These are phyloP conservation scores for Lyophyllum shimeji DNA, from an alignment of 768 basidiomycete genomes.

Conservation along the genomic window DNA sequence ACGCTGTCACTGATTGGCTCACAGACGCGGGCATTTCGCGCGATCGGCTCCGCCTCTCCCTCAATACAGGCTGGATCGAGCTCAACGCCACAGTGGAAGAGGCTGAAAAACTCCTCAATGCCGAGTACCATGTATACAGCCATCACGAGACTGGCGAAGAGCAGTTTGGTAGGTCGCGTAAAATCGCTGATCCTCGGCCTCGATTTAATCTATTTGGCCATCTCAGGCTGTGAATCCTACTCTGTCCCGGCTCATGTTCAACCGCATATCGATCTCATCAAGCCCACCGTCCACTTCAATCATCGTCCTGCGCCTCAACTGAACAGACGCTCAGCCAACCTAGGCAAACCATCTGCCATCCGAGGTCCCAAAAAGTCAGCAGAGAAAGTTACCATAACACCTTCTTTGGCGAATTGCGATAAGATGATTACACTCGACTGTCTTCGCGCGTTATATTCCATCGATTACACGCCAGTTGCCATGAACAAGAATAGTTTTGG, in stretches of 20 bases:
- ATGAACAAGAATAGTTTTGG: constrained; percentile 27
- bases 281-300: constrained; percentile 44
- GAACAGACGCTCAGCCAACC: constrained; percentile 16
- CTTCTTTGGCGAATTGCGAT: constrained; percentile 21
- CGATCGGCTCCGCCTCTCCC: constrained; percentile 36
- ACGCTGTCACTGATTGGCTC: constrained; percentile 45
- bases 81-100: constrained; percentile 41
- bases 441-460: constrained; percentile 25
- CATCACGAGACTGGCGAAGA: constrained; percentile 36
- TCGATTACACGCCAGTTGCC: constrained; percentile 25
- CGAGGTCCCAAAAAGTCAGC: constrained; percentile 8
- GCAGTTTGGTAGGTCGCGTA: constrained; percentile 36
- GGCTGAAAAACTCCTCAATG: constrained; percentile 39
- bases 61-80: constrained; percentile 41
- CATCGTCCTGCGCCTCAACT: constrained; percentile 24
- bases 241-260: constrained; percentile 38
- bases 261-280: constrained; percentile 42
- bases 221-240: constrained; percentile 37
- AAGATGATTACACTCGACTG: constrained; percentile 28
- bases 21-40: constrained; percentile 36
- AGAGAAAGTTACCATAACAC: neutral
- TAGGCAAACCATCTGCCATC: constrained; percentile 3
- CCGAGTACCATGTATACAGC: constrained; percentile 47
- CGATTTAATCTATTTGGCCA: neutral
- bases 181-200: neutral